These are phyloP conservation scores for Sporothrix curviconia DNA, from an alignment of 2,329 filamentous ascomycete species.

Conservation along the genomic window DNA sequence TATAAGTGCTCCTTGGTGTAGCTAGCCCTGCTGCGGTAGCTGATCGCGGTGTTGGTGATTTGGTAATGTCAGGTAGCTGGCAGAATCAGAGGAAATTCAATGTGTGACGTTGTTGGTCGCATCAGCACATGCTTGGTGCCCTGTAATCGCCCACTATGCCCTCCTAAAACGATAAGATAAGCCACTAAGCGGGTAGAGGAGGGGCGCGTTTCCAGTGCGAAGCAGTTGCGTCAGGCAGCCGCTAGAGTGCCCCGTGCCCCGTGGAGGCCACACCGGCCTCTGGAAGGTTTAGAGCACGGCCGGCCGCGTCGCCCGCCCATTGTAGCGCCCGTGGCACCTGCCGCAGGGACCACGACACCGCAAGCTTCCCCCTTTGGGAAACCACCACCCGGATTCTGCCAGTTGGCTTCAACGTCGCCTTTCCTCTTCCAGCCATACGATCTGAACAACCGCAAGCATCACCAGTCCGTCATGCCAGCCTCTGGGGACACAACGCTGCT, in stretches of 20 bases:
- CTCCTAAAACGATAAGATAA: conserved; percentile 7
- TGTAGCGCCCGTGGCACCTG: conserved; percentile 6
- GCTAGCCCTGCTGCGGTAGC: too few relatives aligned
- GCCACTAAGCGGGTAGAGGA: neutral
- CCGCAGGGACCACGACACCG: neutral
- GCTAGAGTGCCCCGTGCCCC: too few relatives aligned
- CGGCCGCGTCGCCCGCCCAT: conserved; percentile 7
- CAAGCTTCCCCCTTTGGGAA: conserved; percentile 12
- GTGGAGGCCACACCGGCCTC: too few relatives aligned
- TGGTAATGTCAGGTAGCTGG: neutral
- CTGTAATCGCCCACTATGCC: neutral
- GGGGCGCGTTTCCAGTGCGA: too few relatives aligned
- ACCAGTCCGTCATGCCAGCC: conserved; percentile 7
- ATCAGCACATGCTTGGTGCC: conserved; percentile 1
- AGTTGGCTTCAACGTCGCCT: conserved; percentile 14
- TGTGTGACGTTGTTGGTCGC: conserved; percentile 2
- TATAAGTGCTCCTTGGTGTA: too few relatives aligned
- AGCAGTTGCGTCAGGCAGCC: conserved; percentile 3
- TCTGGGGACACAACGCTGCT: neutral
- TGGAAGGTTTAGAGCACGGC: neutral
- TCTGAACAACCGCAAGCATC: neutral
- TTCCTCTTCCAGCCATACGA: neutral
- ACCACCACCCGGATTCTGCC: conserved; percentile 13
- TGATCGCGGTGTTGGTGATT: neutral
- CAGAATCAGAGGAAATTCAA: neutral